Evolutionary conservation across 805 yeast species (phyloP).

Genomic region (Spencermartinsiella europaea): DNA sequence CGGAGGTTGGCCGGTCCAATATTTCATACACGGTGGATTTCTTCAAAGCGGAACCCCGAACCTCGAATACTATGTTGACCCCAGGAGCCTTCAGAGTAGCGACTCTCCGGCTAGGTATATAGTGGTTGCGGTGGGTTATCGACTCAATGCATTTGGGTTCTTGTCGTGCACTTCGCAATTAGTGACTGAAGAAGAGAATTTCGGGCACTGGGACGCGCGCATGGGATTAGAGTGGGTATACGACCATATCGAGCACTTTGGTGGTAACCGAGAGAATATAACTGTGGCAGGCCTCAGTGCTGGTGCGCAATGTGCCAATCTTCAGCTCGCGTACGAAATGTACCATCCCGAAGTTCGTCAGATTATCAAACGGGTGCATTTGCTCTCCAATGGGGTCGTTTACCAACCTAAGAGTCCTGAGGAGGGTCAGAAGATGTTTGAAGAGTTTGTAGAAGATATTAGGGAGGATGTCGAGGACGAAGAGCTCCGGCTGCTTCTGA

Average conservation of each 20-base stretch:
- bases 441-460: conserved; percentile 32
- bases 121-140: conserved; percentile 35
- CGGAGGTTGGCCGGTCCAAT: conserved; percentile 40
- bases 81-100: conserved; percentile 12
- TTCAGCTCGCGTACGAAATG: conserved; percentile 39
- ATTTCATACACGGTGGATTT: conserved; percentile 43
- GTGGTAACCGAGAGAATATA: conserved; percentile 39
- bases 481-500: conserved; percentile 24
- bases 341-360: conserved; percentile 38
- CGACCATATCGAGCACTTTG: conserved; percentile 36
- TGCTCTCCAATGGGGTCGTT: conserved; percentile 36
- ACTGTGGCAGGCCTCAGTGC: conserved; percentile 42
- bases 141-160: conserved; percentile 41
- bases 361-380: conserved; percentile 36
- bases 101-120: conserved; percentile 28
- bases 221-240: conserved; percentile 40
- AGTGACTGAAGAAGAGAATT: conserved; percentile 30
- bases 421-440: conserved; percentile 36
- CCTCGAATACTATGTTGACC: conserved; percentile 11
- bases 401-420: conserved; percentile 37
- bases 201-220: conserved; percentile 43
- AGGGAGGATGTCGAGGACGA: conserved; percentile 12
- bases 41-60: conserved; percentile 33
- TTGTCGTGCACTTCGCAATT: conserved; percentile 33
- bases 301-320: conserved; percentile 37